phyloP scores from a whole-genome alignment of 176 grass and related monocot genomes.

The Oryza punctata region DNA sequence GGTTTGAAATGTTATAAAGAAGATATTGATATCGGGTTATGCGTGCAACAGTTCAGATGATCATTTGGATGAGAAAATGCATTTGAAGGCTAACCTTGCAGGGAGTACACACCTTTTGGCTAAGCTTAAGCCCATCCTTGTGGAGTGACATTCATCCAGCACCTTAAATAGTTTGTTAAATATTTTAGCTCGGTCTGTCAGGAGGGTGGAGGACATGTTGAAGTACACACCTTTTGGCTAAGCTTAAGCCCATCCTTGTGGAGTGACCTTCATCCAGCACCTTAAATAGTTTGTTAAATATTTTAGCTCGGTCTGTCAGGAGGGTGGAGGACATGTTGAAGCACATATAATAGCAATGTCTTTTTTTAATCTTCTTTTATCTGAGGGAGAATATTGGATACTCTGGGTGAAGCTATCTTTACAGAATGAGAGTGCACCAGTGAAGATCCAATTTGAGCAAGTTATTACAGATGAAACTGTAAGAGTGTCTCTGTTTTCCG shows the following conservation, averaged over 20 bases:
- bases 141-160: too few relatives aligned
- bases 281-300: slow-evolving; percentile 56
- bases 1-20: slow-evolving; percentile 21
- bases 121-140: slow-evolving; percentile 32
- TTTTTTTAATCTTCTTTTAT: slow-evolving; percentile 64
- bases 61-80: too few relatives aligned
- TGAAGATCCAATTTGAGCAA: too few relatives aligned
- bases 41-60: slow-evolving; percentile 19
- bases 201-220: too few relatives aligned
- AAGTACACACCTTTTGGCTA: slow-evolving; percentile 39
- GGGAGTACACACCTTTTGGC: slow-evolving; percentile 55
- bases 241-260: slow-evolving; percentile 52
- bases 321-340: too few relatives aligned
- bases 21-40: neutral
- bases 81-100: slow-evolving; percentile 40
- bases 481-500: too few relatives aligned
- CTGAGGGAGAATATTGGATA: slow-evolving; percentile 73
- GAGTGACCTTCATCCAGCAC: slow-evolving; percentile 51
- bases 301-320: slow-evolving; percentile 61
- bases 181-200: too few relatives aligned
- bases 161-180: too few relatives aligned
- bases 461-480: too few relatives aligned
- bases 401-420: slow-evolving; percentile 67
- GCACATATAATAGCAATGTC: slow-evolving; percentile 15
- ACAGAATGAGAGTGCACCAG: slow-evolving; percentile 26